Base-by-base conservation (phyloP, 2,329 filamentous ascomycete genomes). In the Scedosporium aurantiacum region DNA sequence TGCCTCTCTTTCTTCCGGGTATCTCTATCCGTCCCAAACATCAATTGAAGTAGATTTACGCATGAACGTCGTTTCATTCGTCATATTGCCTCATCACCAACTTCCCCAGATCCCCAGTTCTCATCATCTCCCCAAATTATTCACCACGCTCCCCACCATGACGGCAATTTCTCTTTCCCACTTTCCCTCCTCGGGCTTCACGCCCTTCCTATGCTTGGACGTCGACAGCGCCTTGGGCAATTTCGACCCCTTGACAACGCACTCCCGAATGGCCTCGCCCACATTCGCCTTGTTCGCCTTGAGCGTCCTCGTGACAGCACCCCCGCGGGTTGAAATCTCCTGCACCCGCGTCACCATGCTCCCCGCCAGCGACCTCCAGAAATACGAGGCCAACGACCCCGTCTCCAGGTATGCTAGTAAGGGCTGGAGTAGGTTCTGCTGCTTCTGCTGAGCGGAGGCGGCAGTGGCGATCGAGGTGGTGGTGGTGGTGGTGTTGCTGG, bases 81-180 rank as follows among this genome's bases (percentile, higher is more conserved):
- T 37, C 32, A 37, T 10, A 37, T 37, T 37, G 32, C 32, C 32
- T 37, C 32, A 37, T 37, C 32, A 37, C 14, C 32, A 37, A 37
- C 32, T 37, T 37, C 32, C 32, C 10, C 27, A 50, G 45, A 50
- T 50, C 45, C 45, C 45, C n/a, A 50, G 45, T 55, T 16, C 37
- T 5, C n/a, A 45, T 63, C 64, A 78, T 64, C 79, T 74, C 10
- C 78, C 76, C 3, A 84, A 67, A 63, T 80, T 80, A 57, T 81
- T 82, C 45, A 91, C 79, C 5, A 97, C 85, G 67, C 90, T 90
- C 60, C 89, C 88, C 50, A 96, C 89, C 93, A 97, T 97, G 57
- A 97, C 92, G 1, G 92, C 91, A 57, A 92, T 88, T 75, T 97
- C 94, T 45, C 93, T 82, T 68, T 97, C 93, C 90, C 91, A 97